These are phyloP conservation scores for Lasiodiplodia hormozganensis DNA, from an alignment of 2,329 filamentous ascomycete species.

Conservation along the genomic window DNA sequence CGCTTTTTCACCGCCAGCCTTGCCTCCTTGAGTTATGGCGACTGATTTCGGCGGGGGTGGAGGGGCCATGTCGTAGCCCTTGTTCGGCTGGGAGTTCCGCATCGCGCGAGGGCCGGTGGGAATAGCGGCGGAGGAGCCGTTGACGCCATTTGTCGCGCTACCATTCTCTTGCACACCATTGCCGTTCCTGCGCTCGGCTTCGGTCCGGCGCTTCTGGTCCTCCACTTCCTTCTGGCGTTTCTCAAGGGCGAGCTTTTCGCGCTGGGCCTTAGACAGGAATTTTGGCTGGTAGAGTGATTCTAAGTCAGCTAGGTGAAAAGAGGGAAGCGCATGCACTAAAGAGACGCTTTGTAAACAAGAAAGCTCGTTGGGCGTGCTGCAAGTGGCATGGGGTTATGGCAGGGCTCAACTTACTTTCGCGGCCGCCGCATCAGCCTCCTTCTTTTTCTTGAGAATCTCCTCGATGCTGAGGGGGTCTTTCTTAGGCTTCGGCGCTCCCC, in stretches of 20 bases:
- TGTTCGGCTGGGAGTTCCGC: conserved; percentile 53
- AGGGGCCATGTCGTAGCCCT: conserved; percentile 61
- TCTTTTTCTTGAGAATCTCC: conserved; percentile 84
- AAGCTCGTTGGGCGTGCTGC: conserved; percentile 2
- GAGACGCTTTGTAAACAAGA: conserved; percentile 36
- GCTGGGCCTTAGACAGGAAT: conserved; percentile 82
- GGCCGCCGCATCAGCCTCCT: conserved; percentile 81
- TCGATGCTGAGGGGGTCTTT: conserved; percentile 77
- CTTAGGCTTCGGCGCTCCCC: conserved; percentile 50
- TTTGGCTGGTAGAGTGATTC: conserved; percentile 64
- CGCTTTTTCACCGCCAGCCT: conserved; percentile 34
- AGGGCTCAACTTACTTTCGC: conserved; percentile 65
- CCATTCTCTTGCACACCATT: conserved; percentile 29
- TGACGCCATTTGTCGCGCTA: conserved; percentile 27
- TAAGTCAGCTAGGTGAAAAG: conserved; percentile 33
- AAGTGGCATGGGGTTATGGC: background rate
- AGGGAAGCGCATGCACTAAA: conserved; percentile 33
- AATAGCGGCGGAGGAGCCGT: conserved; percentile 46
- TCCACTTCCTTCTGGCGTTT: conserved; percentile 76
- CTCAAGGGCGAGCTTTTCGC: conserved; percentile 80
- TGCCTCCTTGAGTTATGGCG: conserved; percentile 36
- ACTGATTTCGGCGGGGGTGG: conserved; percentile 54
- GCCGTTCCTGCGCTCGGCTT: conserved; percentile 43
- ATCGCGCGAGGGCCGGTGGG: conserved; percentile 60
- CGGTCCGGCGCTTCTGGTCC: conserved; percentile 62